Evolutionary conservation across 306 rosid species (phyloP), one percentile per base, ranked within the genome.

Genomic region (Fragaria nilgerrensis): DNA sequence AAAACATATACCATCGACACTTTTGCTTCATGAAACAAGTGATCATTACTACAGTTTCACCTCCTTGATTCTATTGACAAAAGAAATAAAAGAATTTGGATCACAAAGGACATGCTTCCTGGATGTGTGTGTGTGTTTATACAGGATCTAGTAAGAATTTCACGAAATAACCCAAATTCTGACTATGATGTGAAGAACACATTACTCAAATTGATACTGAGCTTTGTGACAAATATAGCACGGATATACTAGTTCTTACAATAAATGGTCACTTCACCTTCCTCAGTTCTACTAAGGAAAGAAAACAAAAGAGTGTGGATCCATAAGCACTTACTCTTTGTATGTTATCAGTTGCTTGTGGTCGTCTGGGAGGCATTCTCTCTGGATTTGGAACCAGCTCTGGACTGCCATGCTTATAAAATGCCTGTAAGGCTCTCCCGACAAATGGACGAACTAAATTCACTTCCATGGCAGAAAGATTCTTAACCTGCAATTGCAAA

Each of bases 381-480:
- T 95, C 97, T 16, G 91, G 96, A 61, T 95, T 91, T 20, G 97
- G 97, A 83, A 90, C 88, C 82, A 95, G 83, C 47, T 90, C 96
- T 67, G 97, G 89, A 85, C 92, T 88, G 73, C 92, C 97, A 59
- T 90, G 99, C 88, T 92, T 92, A 84, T 88, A 89, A 78, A 95
- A 92, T 58, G 94, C 94, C 68, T 90, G 97, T 52, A 95, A 83
- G 37, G 97, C 92, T 91, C 96, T 90, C 69, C 96, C 89, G 20
- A 95, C 89, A 78, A 95, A 95, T 59, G 99, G 99, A 23, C 98
- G 96, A 80, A 92, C 96, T 75, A 95, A 86, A 82, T 95, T 95
- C 77, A 95, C 99, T 85, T 95, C 99, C 99, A 92, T 95, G 15
- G 97, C 97, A 3, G 98, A 92, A 58, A 92, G 89, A 77, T 95